phyloP scores from a whole-genome alignment of 345 rosid species.

The Ceriops tagal region DNA sequence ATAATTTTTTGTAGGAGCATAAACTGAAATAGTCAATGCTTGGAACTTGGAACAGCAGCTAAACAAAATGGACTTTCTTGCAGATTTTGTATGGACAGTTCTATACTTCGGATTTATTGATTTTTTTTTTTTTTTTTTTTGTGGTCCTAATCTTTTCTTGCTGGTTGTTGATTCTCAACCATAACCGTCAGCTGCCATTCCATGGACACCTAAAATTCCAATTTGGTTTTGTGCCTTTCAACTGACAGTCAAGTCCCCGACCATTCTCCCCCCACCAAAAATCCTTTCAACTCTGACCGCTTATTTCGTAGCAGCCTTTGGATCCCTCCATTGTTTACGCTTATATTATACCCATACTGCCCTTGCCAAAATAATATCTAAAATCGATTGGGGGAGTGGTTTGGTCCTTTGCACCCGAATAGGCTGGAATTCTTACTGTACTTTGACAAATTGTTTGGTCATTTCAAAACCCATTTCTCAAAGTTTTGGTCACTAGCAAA shows the following conservation, averaged over 20 bases:
- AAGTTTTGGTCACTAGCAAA: too few species aligned
- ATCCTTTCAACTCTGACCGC: neutral
- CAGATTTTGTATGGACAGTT: too few species aligned
- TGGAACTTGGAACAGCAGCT: too few species aligned
- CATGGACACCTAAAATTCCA: constrained; percentile 31
- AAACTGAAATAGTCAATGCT: too few species aligned
- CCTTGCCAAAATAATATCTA: too few species aligned
- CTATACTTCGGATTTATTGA: too few species aligned
- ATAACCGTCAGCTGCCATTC: constrained; percentile 23
- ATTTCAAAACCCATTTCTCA: too few species aligned
- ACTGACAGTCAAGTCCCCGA: constrained; percentile 16
- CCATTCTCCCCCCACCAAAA: neutral
- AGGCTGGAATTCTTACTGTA: too few species aligned
- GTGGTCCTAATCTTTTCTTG: too few species aligned
- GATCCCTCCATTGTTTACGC: neutral
- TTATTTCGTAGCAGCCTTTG: neutral
- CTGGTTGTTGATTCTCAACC: neutral
- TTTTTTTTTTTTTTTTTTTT: neutral
- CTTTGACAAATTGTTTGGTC: too few species aligned
- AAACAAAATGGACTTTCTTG: too few species aligned
- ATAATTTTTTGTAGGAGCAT: too few species aligned
- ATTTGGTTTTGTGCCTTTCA: neutral
- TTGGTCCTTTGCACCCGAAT: neutral
- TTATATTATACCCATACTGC: neutral
- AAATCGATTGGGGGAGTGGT: neutral